Conservation (phyloP, 2,329 filamentous ascomycete species). For the Davidsoniella eucalypti region DNA sequence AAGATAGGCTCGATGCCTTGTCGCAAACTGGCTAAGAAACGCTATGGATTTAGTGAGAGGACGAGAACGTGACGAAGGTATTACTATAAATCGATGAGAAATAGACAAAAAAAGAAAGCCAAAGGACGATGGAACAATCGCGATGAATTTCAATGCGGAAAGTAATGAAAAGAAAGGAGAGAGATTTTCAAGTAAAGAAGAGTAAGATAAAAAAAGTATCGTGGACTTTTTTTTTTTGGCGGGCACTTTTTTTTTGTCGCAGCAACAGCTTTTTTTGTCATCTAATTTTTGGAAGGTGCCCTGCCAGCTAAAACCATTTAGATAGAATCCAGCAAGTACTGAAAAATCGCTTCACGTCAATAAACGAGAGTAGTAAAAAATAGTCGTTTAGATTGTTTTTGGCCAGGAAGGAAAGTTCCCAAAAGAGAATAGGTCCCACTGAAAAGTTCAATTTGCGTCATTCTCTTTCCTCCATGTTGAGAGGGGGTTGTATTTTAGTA, state of each 20-base stretch:
- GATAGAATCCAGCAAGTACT: background rate
- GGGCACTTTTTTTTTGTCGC: too few relatives aligned
- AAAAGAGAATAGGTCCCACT: background rate
- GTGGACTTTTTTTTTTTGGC: too few relatives aligned
- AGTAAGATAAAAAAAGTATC: background rate
- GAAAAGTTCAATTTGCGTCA: slow-evolving; percentile 7
- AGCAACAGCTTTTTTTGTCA: too few relatives aligned
- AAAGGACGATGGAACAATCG: background rate
- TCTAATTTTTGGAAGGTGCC: too few relatives aligned
- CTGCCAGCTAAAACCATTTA: background rate
- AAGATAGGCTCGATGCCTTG: background rate
- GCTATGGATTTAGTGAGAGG: background rate
- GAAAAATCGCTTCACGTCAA: background rate
- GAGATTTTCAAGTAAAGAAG: background rate
- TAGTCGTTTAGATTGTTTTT: too few relatives aligned
- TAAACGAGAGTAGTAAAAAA: background rate
- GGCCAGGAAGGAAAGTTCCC: too few relatives aligned
- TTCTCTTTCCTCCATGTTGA: background rate
- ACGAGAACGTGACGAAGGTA: too few relatives aligned
- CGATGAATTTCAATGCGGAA: background rate
- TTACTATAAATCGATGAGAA: background rate
- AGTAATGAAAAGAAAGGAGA: background rate
- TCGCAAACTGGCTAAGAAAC: too few relatives aligned
- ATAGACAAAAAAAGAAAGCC: background rate
- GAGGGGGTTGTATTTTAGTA: too few relatives aligned